Conservation (phyloP, 1,284 basidiomycete genomes). For the Cryptococcus depauperatus region DNA sequence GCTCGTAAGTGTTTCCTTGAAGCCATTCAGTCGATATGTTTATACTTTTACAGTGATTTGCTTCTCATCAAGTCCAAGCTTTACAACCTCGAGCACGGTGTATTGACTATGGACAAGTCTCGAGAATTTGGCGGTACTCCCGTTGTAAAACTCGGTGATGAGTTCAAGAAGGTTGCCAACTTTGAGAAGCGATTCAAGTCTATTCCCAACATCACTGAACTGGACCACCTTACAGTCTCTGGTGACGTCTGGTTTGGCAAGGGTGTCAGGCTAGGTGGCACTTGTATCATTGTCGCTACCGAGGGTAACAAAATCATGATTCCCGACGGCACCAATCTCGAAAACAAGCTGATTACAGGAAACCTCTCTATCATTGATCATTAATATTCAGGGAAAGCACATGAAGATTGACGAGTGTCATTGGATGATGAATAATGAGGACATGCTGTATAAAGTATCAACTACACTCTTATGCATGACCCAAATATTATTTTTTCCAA, state of each 20-base stretch:
- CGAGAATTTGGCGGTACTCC: conserved; percentile 90
- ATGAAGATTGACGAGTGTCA: no score
- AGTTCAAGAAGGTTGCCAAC: conserved; percentile 73
- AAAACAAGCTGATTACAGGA: conserved; percentile 64
- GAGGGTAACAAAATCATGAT: conserved; percentile 93
- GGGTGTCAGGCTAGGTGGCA: conserved; percentile 79
- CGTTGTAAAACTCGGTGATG: conserved; percentile 92
- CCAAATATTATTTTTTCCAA: no score
- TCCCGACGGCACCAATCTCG: conserved; percentile 87
- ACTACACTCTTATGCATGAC: no score
- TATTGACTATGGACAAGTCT: conserved; percentile 80
- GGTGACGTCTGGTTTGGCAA: conserved; percentile 95
- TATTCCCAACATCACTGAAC: conserved; percentile 85
- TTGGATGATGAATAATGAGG: no score
- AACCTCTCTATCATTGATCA: conserved; percentile 54
- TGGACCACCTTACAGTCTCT: conserved; percentile 93
- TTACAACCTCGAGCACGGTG: conserved; percentile 90
- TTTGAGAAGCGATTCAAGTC: conserved; percentile 89
- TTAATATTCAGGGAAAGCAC: no score
- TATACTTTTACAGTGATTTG: conserved; percentile 57
- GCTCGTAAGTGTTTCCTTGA: conserved; percentile 54
- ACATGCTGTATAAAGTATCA: no score
- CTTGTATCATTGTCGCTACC: conserved; percentile 81
- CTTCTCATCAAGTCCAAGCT: conserved; percentile 95
- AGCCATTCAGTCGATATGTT: conserved; percentile 74